These are phyloP conservation scores for Groenewaldozyma auringiensis DNA, from an alignment of 1,139 yeast species.

Conservation along the genomic window DNA sequence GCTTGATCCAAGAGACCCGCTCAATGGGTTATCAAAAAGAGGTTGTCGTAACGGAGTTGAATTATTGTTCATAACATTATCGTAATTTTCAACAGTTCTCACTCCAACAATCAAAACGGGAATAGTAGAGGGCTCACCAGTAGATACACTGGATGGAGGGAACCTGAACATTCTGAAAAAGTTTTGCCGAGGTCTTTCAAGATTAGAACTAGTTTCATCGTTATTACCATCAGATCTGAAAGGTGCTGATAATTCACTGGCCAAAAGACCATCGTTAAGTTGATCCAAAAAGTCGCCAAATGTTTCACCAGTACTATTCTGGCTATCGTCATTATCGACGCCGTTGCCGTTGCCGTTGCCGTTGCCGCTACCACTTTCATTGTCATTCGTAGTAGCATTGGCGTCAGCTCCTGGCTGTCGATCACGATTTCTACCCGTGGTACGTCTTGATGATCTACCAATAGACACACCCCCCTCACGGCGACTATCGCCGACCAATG, in stretches of 20 bases:
- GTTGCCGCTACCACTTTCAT: neutral
- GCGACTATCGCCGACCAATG: slow-evolving; percentile 33
- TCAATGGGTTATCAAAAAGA: neutral
- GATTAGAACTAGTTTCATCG: slow-evolving; percentile 11
- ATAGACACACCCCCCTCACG: slow-evolving; percentile 16
- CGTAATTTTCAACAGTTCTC: slow-evolving; percentile 33
- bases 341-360: neutral
- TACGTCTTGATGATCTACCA: slow-evolving; percentile 10
- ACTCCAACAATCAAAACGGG: slow-evolving; percentile 55
- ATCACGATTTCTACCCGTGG: slow-evolving; percentile 9
- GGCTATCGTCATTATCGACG: slow-evolving; percentile 10
- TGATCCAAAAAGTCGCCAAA: slow-evolving; percentile 37
- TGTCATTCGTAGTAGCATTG: too few species aligned
- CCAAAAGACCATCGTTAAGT: slow-evolving; percentile 36
- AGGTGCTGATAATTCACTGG: slow-evolving; percentile 29
- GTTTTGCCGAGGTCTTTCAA: slow-evolving; percentile 22
- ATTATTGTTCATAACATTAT: slow-evolving; percentile 5
- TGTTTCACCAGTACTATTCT: slow-evolving; percentile 17
- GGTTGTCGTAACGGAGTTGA: neutral
- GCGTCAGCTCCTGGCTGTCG: neutral
- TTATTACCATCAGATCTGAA: slow-evolving; percentile 9
- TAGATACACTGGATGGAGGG: slow-evolving; percentile 25
- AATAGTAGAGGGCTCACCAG: slow-evolving; percentile 27
- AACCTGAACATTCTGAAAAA: slow-evolving; percentile 52
- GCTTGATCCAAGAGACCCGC: neutral